phyloP scores from a whole-genome alignment of 2,329 filamentous ascomycete species.

The Phialophora macrospora region DNA sequence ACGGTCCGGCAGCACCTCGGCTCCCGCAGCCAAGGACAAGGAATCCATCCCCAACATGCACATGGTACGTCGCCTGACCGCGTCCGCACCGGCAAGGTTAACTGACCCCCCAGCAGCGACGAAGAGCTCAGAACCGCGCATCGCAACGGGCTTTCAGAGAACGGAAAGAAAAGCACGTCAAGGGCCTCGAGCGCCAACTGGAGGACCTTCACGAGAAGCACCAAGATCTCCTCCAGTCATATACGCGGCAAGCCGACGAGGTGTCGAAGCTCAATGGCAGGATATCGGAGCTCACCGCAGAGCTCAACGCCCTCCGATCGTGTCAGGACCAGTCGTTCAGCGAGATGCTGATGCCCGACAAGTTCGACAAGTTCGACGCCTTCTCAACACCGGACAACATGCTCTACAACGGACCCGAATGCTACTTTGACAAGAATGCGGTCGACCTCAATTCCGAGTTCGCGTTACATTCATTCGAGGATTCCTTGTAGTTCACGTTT shows the following conservation, averaged over 20 bases:
- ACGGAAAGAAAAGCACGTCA: conserved; percentile 89
- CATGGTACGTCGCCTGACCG: conserved; percentile 36
- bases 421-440: conserved; percentile 39
- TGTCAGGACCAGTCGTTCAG: conserved; percentile 37
- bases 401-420: conserved; percentile 36
- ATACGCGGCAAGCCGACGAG: conserved; percentile 42
- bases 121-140: conserved; percentile 92
- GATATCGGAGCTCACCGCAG: conserved; percentile 40
- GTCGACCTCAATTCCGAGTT: conserved; percentile 39
- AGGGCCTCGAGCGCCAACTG: conserved; percentile 80
- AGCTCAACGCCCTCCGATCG: conserved; percentile 38
- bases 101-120: conserved; percentile 65
- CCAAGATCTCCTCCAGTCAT: conserved; percentile 43
- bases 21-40: conserved; percentile 36
- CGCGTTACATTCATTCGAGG: conserved; percentile 37
- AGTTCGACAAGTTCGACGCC: conserved; percentile 41
- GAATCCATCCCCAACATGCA: conserved; percentile 42
- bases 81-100: conserved; percentile 8
- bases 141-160: conserved; percentile 93
- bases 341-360: conserved; percentile 39
- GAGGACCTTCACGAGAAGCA: conserved; percentile 60
- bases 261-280: conserved; percentile 40
- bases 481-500: conserved; percentile 31
- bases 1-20: conserved; percentile 33
- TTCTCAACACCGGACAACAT: conserved; percentile 38